Base-by-base conservation (phyloP, 2,329 filamentous ascomycete genomes). In the Penicillium brasilianum region DNA sequence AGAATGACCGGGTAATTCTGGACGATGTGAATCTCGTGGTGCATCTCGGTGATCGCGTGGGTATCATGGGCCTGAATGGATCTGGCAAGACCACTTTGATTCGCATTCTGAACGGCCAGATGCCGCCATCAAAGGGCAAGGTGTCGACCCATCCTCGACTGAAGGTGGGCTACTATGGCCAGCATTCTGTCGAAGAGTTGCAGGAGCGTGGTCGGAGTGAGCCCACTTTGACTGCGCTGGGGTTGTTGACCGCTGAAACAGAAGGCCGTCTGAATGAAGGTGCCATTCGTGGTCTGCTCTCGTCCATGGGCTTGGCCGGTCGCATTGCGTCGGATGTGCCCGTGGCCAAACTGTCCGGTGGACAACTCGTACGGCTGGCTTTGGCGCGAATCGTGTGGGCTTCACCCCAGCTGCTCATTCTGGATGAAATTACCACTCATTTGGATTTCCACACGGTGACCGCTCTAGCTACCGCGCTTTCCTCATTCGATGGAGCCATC, bases 371-470 rank as follows among this genome's bases (percentile, higher is more conserved):
- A 4, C 80, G 85, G n/a, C 73, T 87, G 2, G 87, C 89, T 62
- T 79, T 94, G 53, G 90, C 90, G 1, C 83, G 86, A 51, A 77
- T 93, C n/a, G 78, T 94, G 37, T 89, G 88, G 83, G 80, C 79
- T 43, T 81, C 85, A 3, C 90, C 90, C 20, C 90, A 93, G 66
- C 84, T 91, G 59, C 82, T 94, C 2, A 83, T 94, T 6, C 83
- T 94, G 8, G 91, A 94, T 72, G 92, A 92, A 74, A 88, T 92
- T 25, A 95, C 91, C 7, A 94, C 92, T 0, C 92, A 96, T 79
- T 82, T 96, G 43, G 92, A 96, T 73, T 91, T 90, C 63, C 87
- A 95, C 76, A 94, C 90, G 0, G 90, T 94, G 25, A 85, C 86
- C 8, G 90, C 90, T 1, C 77, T 96, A 57, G 83, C 89, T 0